Evolutionary conservation across 2,329 filamentous ascomycete species (phyloP).

Genomic region (Penicillium sp.): DNA sequence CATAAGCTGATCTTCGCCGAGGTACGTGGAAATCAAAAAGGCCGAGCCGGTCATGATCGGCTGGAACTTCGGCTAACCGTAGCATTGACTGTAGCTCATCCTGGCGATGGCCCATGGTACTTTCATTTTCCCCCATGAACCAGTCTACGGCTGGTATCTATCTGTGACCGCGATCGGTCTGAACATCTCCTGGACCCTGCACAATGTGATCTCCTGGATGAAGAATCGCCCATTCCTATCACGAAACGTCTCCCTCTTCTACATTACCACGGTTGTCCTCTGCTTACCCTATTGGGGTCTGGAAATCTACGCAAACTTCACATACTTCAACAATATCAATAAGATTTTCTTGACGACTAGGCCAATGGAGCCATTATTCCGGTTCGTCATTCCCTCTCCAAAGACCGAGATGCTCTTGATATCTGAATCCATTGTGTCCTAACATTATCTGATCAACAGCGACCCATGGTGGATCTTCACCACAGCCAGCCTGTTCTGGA

Average conservation of each 20-base stretch:
- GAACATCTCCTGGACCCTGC: constrained; percentile 62
- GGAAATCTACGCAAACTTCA: constrained; percentile 64
- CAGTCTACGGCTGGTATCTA: constrained; percentile 63
- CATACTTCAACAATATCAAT: constrained; percentile 59
- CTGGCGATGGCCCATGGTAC: constrained; percentile 58
- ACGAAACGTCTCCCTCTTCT: constrained; percentile 51
- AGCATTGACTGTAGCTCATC: constrained; percentile 44
- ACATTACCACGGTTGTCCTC: constrained; percentile 58
- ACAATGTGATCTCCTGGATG: constrained; percentile 67
- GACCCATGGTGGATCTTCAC: constrained; percentile 70
- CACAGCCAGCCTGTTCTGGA: constrained; percentile 58
- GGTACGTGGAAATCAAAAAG: constrained; percentile 25
- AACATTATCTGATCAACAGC: constrained; percentile 25
- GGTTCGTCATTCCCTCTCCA: constrained; percentile 34
- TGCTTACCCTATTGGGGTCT: constrained; percentile 64
- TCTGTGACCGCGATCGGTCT: constrained; percentile 60
- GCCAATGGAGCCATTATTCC: constrained; percentile 60
- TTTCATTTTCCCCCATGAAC: constrained; percentile 57
- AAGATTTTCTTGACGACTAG: constrained; percentile 55
- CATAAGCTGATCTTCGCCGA: constrained; percentile 53
- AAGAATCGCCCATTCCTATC: constrained; percentile 62
- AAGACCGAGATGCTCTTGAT: not conserved
- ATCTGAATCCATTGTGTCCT: not conserved
- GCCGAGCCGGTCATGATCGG: not conserved
- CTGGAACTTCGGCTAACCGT: not conserved